Conservation (phyloP, 169 alveolate species). For the Blepharisma undulans region DNA sequence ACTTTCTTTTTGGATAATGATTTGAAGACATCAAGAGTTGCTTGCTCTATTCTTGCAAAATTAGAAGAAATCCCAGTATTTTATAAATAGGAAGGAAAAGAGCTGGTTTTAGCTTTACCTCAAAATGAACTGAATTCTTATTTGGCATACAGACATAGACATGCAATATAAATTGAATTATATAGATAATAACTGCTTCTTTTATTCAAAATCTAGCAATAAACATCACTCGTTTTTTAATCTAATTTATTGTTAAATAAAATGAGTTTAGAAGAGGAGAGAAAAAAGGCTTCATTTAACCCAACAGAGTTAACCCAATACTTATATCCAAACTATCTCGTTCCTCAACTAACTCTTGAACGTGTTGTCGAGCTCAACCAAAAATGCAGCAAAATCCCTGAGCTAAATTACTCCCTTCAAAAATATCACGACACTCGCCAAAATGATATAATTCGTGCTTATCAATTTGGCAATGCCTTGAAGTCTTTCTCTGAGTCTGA, state of each 20-base stretch:
- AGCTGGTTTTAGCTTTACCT: neutral
- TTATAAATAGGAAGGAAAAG: constrained; percentile 16
- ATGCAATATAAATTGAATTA: neutral
- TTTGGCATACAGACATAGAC: constrained; percentile 7
- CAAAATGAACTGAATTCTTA: constrained; percentile 22
- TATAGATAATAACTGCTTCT: neutral
- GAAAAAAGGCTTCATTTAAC: neutral
- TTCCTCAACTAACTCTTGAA: neutral
- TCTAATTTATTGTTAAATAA: too few relatives aligned
- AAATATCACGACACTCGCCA: neutral
- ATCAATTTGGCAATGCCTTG: neutral
- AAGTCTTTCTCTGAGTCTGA: neutral
- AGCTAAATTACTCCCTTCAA: neutral
- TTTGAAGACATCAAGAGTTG: neutral
- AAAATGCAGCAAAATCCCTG: constrained; percentile 13
- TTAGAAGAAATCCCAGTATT: neutral
- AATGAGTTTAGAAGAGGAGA: constrained; percentile 16
- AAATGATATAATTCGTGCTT: neutral
- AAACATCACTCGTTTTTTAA: too few relatives aligned
- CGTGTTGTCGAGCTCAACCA: neutral
- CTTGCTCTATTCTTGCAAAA: neutral
- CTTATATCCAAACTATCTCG: neutral
- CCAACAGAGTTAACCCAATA: neutral
- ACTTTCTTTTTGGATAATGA: constrained; percentile 2
- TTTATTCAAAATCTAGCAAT: too few relatives aligned